Evolutionary conservation across 345 rosid genomes (phyloP).

Genomic region (Bruguiera gymnorhiza): DNA sequence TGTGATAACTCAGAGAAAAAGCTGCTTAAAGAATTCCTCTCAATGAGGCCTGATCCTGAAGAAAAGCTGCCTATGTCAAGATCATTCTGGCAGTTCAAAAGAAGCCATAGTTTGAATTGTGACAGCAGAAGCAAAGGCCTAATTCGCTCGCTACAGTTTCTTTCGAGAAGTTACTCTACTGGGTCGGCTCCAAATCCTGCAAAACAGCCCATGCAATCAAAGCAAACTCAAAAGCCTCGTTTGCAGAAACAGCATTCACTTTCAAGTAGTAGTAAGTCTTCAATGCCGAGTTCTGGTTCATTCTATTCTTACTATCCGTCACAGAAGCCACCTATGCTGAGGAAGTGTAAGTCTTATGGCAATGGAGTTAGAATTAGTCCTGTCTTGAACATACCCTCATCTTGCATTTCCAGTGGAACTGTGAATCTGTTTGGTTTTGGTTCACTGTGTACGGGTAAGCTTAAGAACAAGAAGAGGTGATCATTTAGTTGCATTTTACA

Average conservation of each 20-base stretch:
- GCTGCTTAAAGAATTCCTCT: slow-evolving; percentile 68
- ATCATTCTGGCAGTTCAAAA: slow-evolving; percentile 71
- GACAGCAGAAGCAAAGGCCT: slow-evolving; percentile 55
- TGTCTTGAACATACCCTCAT: slow-evolving; percentile 64
- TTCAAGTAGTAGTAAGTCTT: slow-evolving; percentile 42
- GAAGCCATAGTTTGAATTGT: slow-evolving; percentile 78
- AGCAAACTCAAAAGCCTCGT: slow-evolving; percentile 43
- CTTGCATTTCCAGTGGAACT: slow-evolving; percentile 60
- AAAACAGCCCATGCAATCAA: slow-evolving; percentile 31
- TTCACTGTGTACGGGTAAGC: slow-evolving; percentile 69
- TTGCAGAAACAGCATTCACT: slow-evolving; percentile 51
- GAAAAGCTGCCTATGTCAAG: slow-evolving; percentile 33
- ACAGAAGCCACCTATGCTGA: slow-evolving; percentile 39
- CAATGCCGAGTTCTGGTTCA: slow-evolving; percentile 30
- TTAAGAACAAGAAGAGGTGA: slow-evolving; percentile 56
- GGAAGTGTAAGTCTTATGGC: slow-evolving; percentile 51
- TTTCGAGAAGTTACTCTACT: slow-evolving; percentile 84
- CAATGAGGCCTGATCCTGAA: slow-evolving; percentile 35
- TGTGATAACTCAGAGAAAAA: slow-evolving; percentile 47
- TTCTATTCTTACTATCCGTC: slow-evolving; percentile 30
- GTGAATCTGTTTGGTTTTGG: slow-evolving; percentile 64
- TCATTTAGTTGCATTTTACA: slow-evolving; percentile 7
- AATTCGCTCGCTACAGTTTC: slow-evolving; percentile 64
- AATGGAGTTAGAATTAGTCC: slow-evolving; percentile 65
- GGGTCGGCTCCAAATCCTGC: slow-evolving; percentile 62